Evolutionary conservation across 192 early-diverging fungal species (phyloP).

Genomic region (Dissophora ornata): DNA sequence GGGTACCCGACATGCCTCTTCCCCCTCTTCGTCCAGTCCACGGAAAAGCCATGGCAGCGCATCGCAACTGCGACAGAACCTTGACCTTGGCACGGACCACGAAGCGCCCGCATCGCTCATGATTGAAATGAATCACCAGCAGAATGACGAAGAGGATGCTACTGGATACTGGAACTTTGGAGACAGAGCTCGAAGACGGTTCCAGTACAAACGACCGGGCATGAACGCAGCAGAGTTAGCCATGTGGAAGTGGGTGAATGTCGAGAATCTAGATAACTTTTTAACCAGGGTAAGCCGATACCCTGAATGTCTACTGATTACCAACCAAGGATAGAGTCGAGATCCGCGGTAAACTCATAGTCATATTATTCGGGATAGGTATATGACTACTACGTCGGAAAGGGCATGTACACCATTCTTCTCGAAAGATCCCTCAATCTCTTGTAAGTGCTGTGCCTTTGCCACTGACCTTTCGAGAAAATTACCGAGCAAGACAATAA

Average conservation of each 20-base stretch:
- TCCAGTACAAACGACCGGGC: constrained; percentile 54
- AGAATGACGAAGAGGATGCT: constrained; percentile 31
- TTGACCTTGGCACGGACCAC: constrained; percentile 54
- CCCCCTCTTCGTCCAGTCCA: constrained; percentile 2
- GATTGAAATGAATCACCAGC: constrained; percentile 64
- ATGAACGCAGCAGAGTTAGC: constrained; percentile 70
- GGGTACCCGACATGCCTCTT: not conserved
- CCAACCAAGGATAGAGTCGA: no score
- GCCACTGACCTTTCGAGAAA: not conserved
- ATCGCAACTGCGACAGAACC: constrained; percentile 5
- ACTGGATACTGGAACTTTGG: constrained; percentile 37
- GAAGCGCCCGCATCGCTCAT: constrained; percentile 74
- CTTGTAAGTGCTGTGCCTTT: constrained; percentile 65
- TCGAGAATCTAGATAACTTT: constrained; percentile 88
- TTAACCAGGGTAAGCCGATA: constrained; percentile 56
- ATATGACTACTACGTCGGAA: constrained; percentile 90
- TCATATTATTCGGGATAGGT: no score
- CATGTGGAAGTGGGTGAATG: constrained; percentile 85
- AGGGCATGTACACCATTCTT: constrained; percentile 87
- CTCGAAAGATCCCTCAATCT: constrained; percentile 82
- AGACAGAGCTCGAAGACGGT: constrained; percentile 14
- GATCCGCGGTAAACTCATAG: no score
- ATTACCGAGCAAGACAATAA: no score
- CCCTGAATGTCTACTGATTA: no score
- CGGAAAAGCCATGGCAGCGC: not conserved